Evolutionary conservation across 148 eudicot species (phyloP).

Genomic region (Tetragonia tetragonoides): DNA sequence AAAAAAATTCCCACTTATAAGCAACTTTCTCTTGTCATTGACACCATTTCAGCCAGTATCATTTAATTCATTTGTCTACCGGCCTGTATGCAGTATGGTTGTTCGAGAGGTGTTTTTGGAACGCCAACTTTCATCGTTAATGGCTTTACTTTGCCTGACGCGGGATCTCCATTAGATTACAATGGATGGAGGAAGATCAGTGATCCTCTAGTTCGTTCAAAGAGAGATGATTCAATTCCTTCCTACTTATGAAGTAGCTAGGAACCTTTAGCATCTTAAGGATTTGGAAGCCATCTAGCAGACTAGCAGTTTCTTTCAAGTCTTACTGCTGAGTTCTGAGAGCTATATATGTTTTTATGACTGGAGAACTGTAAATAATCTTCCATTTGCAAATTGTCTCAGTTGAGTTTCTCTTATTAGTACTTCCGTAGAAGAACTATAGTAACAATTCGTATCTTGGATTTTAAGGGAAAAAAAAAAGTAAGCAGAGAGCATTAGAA

Average conservation of each 20-base stretch:
- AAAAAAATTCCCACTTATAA: neutral
- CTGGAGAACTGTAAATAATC: neutral
- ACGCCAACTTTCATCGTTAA: slow-evolving; percentile 77
- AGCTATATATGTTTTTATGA: neutral
- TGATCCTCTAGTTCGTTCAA: slow-evolving; percentile 52
- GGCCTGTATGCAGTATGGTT: slow-evolving; percentile 75
- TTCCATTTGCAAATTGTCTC: neutral
- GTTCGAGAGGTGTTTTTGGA: slow-evolving; percentile 77
- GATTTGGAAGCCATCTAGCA: neutral
- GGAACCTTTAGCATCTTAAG: neutral
- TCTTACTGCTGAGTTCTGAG: neutral
- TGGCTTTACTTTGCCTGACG: slow-evolving; percentile 70
- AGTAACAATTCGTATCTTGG: too few species aligned
- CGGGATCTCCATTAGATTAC: slow-evolving; percentile 54
- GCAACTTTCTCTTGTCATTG: too few species aligned
- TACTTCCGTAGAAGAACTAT: too few species aligned
- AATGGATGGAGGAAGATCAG: slow-evolving; percentile 63
- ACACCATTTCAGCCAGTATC: too few species aligned
- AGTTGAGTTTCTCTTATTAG: too few species aligned
- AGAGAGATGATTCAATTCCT: slow-evolving; percentile 1
- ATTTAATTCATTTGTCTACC: neutral
- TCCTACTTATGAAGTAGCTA: neutral
- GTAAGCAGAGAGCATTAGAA: too few species aligned
- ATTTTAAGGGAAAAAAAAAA: too few species aligned
- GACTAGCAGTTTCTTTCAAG: neutral